Evolutionary conservation across 2,329 filamentous ascomycete species (phyloP).

Genomic region (Chrysoporthe cubensis): DNA sequence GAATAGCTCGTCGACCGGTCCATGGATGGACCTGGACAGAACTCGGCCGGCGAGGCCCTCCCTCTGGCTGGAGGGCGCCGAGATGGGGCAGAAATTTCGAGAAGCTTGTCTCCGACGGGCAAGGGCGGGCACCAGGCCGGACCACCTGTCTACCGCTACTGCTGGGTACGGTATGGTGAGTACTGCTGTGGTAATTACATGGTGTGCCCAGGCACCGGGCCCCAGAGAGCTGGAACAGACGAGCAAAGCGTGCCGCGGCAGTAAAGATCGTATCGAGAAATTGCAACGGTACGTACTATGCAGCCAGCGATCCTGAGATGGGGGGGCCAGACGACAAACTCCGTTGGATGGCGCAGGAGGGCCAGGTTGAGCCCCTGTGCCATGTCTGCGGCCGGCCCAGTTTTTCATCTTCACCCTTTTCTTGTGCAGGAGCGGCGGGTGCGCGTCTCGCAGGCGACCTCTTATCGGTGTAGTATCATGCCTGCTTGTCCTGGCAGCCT

Average conservation of each 20-base stretch:
- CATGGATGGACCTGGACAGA: not conserved
- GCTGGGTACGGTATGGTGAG: not conserved
- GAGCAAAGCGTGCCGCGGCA: not conserved
- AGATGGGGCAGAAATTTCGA: conserved; percentile 25
- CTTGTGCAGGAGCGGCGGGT: conserved; percentile 5
- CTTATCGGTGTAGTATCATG: conserved; percentile 5
- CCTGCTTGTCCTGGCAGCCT: not conserved
- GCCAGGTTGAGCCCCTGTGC: conserved; percentile 4
- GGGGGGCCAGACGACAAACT: not conserved
- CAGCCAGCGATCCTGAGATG: conserved; percentile 1
- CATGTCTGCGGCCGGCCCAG: not conserved
- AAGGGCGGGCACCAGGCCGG: not conserved
- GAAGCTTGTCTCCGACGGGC: conserved; percentile 9
- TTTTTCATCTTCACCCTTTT: conserved; percentile 1
- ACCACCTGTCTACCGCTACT: not conserved
- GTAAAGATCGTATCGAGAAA: conserved; percentile 26
- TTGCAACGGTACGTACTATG: conserved; percentile 12
- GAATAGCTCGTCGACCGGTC: not conserved
- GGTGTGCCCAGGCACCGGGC: not conserved
- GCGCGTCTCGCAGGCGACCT: not conserved
- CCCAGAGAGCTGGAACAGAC: not conserved
- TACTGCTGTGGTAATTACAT: not conserved
- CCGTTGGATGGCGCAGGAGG: not conserved
- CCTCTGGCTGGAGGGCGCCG: not conserved
- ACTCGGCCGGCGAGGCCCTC: not conserved